phyloP scores from a whole-genome alignment of 495 filamentous ascomycete species.

The Aspergillus olivimuriae region DNA sequence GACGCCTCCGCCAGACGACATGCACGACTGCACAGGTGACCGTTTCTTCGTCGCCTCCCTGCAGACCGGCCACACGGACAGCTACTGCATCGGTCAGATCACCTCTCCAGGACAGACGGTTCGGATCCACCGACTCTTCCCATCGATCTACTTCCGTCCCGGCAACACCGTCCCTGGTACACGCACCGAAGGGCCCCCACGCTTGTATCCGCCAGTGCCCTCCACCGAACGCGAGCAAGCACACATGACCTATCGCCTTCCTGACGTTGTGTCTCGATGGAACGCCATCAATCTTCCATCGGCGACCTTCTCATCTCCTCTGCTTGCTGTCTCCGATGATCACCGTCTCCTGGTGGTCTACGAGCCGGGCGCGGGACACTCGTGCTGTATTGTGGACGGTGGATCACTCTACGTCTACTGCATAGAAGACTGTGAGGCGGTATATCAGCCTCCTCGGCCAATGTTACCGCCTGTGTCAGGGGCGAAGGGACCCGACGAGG shows the following conservation, averaged over 20 bases:
- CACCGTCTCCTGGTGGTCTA: constrained; percentile 9
- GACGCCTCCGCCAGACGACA: not conserved
- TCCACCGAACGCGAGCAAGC: not conserved
- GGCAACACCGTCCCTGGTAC: constrained; percentile 4
- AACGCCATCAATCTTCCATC: constrained; percentile 12
- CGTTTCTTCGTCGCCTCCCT: constrained; percentile 15
- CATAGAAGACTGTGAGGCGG: not conserved
- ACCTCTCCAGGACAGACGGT: constrained; percentile 2
- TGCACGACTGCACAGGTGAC: too few species aligned
- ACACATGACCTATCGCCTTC: constrained; percentile 6
- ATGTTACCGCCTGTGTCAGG: not conserved
- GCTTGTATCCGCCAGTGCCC: not conserved
- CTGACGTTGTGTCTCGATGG: constrained; percentile 6
- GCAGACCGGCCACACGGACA: constrained; percentile 2
- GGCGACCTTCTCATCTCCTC: constrained; percentile 9
- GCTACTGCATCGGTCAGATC: constrained; percentile 14
- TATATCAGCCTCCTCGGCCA: not conserved
- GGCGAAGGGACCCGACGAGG: not conserved
- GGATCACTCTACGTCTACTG: constrained; percentile 14
- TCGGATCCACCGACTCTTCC: constrained; percentile 10
- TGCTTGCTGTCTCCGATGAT: constrained; percentile 15
- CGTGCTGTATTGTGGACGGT: constrained; percentile 6
- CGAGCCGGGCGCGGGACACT: constrained; percentile 11
- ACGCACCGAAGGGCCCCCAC: not conserved
- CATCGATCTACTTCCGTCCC: constrained; percentile 6